Evolutionary conservation across 2,329 filamentous ascomycete genomes (phyloP), one percentile per base, ranked within the genome.

Genomic region (Monosporascus ibericus): DNA sequence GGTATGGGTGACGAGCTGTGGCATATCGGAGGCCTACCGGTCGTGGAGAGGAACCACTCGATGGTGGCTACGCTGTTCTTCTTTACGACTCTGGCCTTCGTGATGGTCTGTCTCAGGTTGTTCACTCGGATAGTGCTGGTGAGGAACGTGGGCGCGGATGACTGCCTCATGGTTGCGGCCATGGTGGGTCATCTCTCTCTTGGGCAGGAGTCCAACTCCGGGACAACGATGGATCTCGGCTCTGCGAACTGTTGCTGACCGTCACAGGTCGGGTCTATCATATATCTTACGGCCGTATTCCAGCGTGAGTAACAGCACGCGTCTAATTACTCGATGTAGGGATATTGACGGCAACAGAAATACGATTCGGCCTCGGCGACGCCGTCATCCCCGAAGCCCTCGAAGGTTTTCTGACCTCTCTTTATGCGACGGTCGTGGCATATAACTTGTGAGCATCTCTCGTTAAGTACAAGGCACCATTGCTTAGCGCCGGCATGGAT

Each of bases 321-420:
- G 30, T 20, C 39, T 14, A 5, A 6, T 42, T 20, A 15, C n/a
- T 40, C 15, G 9, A 8, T 2, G 47, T 17, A 5, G 6, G 36
- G 39, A 22, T 36, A 25, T 20, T 48, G 36, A 48, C 18, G 27
- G 5, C 14, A 1, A 44, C 46, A 63, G 58, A 63, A 48, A 58
- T 65, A 49, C 50, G 53, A 11, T 65, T 57, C 46, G 63, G 61
- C 2, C 53, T 65, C 1, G 62, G 62, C n/a, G 49, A 58, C 6
- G 42, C 54, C 0, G 55, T 58, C 25, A 40, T 54, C 8, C 54
- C 48, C 2, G 56, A 52, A 15, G 42, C 50, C 25, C 51, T 59
- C 39, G 24, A 47, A 7, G 51, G 55, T 30, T 64, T 64, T 47
- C 56, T 64, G 15, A 54, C 54, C n/a, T 52, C 61, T 8, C 58